Percentiles rank a stretch among this genome's conserved stretches.
phyloP scores from a whole-genome alignment of 2,329 filamentous ascomycete species.

The Arthrobotrys megalospora region DNA sequence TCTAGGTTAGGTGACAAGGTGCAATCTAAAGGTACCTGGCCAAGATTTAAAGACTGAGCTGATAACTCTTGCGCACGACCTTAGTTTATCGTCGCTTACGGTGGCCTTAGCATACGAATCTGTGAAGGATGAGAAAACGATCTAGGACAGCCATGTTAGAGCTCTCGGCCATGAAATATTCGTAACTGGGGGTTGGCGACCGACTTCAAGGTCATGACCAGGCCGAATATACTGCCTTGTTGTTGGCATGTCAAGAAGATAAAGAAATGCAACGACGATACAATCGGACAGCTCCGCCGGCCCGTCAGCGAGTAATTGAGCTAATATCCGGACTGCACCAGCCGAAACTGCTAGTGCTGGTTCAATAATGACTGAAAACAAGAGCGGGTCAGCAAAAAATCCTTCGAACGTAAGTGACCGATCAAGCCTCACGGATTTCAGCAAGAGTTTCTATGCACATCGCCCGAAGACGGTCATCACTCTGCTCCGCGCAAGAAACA shows the following conservation, averaged over 20 bases:
- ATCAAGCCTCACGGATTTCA: conserved; percentile 74
- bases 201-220: conserved; percentile 87
- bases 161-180: not conserved
- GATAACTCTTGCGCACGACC: conserved; percentile 92
- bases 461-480: conserved; percentile 85
- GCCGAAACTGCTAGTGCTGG: conserved; percentile 84
- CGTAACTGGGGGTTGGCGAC: conserved; percentile 1
- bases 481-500: conserved; percentile 88
- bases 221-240: conserved; percentile 86
- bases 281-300: conserved; percentile 94
- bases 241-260: conserved; percentile 86
- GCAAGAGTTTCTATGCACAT: conserved; percentile 94
- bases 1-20: not conserved
- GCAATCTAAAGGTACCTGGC: conserved; percentile 73
- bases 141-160: conserved; percentile 48
- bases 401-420: not conserved
- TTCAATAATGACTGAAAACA: conserved; percentile 77
- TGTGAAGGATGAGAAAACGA: conserved; percentile 89
- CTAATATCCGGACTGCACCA: conserved; percentile 86
- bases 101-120: conserved; percentile 76
- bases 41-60: conserved; percentile 91
- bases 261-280: conserved; percentile 87
- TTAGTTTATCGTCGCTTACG: conserved; percentile 77
- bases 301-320: conserved; percentile 91
- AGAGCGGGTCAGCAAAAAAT: not conserved